Percentiles rank a stretch among this genome's conserved stretches.
These are phyloP conservation scores for Psophocarpus tetragonolobus DNA, from an alignment of 306 rosid species.

Conservation along the genomic window DNA sequence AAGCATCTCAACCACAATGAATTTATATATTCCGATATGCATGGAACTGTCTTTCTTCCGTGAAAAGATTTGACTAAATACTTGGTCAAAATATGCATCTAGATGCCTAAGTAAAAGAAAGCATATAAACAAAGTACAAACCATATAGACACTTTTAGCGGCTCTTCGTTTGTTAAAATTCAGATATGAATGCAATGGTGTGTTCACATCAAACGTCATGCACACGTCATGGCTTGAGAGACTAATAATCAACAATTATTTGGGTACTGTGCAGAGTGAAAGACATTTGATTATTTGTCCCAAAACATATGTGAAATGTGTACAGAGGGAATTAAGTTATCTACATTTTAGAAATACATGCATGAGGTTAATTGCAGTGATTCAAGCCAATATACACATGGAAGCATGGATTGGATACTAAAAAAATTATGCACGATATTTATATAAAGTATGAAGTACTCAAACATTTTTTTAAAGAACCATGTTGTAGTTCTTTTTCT, in stretches of 20 bases:
- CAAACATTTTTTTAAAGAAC: neutral
- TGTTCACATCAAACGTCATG: conserved; percentile 25
- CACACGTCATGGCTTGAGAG: neutral
- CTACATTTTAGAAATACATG: neutral
- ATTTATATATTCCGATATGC: conserved; percentile 48
- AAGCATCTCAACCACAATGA: conserved; percentile 44
- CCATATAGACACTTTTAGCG: conserved; percentile 11
- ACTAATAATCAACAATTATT: conserved; percentile 3
- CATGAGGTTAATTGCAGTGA: neutral
- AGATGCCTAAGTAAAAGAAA: conserved; percentile 14
- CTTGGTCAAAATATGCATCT: conserved; percentile 38
- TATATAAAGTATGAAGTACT: neutral
- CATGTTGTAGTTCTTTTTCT: neutral
- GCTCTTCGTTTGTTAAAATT: conserved; percentile 16
- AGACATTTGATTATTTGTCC: neutral
- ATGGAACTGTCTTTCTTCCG: conserved; percentile 46
- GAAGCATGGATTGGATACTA: neutral
- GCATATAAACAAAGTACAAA: conserved; percentile 20
- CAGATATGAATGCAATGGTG: neutral
- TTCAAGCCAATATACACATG: neutral
- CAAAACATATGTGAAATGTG: neutral
- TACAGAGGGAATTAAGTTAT: neutral
- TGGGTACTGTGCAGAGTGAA: neutral
- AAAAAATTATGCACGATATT: neutral
- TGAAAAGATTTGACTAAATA: conserved; percentile 40